Evolutionary conservation across 2,329 filamentous ascomycete species (phyloP).

Genomic region (Monosporascus sp.): DNA sequence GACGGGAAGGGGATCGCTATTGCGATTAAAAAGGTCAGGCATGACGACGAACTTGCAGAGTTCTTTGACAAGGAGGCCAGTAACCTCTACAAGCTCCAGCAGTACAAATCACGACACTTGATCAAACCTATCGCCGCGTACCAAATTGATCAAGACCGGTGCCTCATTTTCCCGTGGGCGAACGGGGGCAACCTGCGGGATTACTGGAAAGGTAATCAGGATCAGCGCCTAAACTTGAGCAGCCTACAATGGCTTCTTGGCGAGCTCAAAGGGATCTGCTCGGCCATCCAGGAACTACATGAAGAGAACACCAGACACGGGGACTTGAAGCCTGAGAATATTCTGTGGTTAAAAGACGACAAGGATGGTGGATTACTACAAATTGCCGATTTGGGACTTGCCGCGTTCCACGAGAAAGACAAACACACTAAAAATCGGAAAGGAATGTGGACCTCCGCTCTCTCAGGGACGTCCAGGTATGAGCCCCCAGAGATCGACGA

Average conservation of each 20-base stretch:
- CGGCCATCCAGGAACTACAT: constrained; percentile 1
- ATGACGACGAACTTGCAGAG: too few relatives aligned
- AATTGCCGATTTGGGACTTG: constrained; percentile 3
- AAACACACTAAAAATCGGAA: background rate
- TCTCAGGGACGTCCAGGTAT: constrained; percentile 3
- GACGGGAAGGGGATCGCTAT: too few relatives aligned
- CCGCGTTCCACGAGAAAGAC: constrained; percentile 1
- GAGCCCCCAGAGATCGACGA: constrained; percentile 4
- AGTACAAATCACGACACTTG: background rate
- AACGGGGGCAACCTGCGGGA: constrained; percentile 4
- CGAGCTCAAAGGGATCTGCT: constrained; percentile 1
- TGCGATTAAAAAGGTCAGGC: too few relatives aligned
- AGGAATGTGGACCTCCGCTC: background rate
- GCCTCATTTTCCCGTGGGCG: constrained; percentile 7
- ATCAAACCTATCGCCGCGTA: constrained; percentile 6
- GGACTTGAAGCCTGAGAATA: background rate
- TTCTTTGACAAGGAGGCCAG: too few relatives aligned
- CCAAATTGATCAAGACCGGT: background rate
- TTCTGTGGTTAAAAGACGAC: background rate
- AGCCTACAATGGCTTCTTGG: constrained; percentile 1
- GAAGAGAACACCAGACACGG: constrained; percentile 1
- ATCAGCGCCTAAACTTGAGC: background rate
- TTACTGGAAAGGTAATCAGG: background rate
- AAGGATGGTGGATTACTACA: background rate
- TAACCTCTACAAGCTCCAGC: too few relatives aligned